Evolutionary conservation across 2,329 filamentous ascomycete genomes (phyloP), one percentile per base, ranked within the genome.

Genomic region (Fusarium camptoceras): DNA sequence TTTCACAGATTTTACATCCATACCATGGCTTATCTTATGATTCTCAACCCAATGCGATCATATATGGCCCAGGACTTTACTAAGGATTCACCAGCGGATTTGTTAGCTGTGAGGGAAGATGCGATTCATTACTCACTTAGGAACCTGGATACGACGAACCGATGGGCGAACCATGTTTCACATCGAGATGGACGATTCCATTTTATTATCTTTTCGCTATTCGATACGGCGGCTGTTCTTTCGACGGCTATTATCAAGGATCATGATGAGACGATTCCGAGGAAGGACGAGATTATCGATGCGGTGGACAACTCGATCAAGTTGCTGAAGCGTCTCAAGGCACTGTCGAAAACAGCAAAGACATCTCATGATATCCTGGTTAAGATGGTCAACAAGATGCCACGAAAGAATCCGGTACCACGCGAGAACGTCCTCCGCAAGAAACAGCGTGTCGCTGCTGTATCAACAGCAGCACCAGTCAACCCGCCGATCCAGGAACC

Each of bases 221-320:
- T 87, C 57, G 84, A 87, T 59, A 85, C 84, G 0, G 81, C 83
- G 0, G 82, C 84, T 1, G 78, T 84, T 31, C 75, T 87, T 5
- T 85, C 82, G 57, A 85, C 85, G 0, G 83, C 84, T 1, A 74
- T 87, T 8, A 81, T 85, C 11, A 85, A 87, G 64, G 85, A 87
- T 41, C 69, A 73, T 11, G 76, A 80, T 12, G 63, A 73, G 18
- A 78, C 75, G 8, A 78, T 85, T 5, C 78, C 80, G 2, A 79
- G 77, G 34, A 80, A 81, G 14, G 77, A 81, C 1, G 78, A 83
- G 24, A 78, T 85, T 3, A 34, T 75, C 76, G 41, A 80, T 18
- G 76, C 78, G 3, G 81, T 87, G 50, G 70, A 75, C 6, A 71
- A 73, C 7, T 76, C 80, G 0, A 73, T 82, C 11, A 71, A 64